Conservation (phyloP, 1,139 yeast genomes). For the Geotrichum klebahnii region DNA sequence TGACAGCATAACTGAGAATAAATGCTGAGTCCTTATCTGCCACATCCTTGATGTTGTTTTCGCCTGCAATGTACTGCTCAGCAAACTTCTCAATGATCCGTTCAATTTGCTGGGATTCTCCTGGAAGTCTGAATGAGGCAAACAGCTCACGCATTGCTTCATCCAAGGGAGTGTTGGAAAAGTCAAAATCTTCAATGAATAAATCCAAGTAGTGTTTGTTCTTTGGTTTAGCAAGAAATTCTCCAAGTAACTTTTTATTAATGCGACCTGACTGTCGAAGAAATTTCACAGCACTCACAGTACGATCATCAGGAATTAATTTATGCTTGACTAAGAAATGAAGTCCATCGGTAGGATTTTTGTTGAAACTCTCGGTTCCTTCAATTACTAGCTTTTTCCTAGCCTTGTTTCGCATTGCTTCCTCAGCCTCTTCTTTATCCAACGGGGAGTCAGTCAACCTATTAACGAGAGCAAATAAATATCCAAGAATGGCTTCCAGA, state of each 20-base stretch:
- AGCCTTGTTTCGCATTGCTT: slow-evolving; percentile 44
- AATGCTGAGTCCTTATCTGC: slow-evolving; percentile 76
- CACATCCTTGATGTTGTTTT: slow-evolving; percentile 19
- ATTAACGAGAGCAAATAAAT: slow-evolving; percentile 62
- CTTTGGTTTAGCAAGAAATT: slow-evolving; percentile 71
- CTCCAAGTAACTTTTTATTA: slow-evolving; percentile 85
- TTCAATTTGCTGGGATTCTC: slow-evolving; percentile 95
- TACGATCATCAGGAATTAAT: slow-evolving; percentile 56
- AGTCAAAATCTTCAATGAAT: slow-evolving; percentile 72
- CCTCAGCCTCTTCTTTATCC: slow-evolving; percentile 26
- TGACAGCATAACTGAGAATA: slow-evolving; percentile 84
- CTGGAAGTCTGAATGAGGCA: slow-evolving; percentile 86
- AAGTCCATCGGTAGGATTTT: slow-evolving; percentile 73
- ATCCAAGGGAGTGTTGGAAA: slow-evolving; percentile 74
- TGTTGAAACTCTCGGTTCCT: slow-evolving; percentile 71
- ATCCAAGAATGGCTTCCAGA: slow-evolving; percentile 75
- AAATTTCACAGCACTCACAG: slow-evolving; percentile 66
- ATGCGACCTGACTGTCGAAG: slow-evolving; percentile 72
- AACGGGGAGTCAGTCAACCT: slow-evolving; percentile 41
- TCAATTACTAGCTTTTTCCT: slow-evolving; percentile 67
- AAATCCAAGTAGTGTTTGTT: slow-evolving; percentile 57
- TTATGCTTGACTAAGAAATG: slow-evolving; percentile 57
- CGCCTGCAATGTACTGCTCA: slow-evolving; percentile 56
- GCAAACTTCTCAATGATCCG: slow-evolving; percentile 86
- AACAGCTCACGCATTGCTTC: slow-evolving; percentile 83